Conservation (phyloP, 768 basidiomycete genomes). For the Kwoniella europaea region DNA sequence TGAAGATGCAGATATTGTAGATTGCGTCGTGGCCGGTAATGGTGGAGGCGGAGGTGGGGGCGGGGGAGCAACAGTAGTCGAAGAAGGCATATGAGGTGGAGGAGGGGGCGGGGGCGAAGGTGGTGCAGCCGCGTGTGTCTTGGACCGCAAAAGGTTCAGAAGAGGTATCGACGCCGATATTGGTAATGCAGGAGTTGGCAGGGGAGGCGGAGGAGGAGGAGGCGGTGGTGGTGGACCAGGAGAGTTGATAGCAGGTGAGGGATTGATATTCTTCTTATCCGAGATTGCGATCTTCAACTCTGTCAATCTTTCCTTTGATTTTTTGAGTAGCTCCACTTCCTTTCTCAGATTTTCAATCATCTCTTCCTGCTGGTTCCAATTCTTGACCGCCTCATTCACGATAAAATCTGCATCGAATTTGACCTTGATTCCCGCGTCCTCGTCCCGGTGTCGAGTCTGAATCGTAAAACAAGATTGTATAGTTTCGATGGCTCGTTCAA, state of each 20-base stretch:
- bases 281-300: neutral
- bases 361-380: conserved; percentile 70
- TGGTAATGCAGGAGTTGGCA: conserved; percentile 42
- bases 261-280: neutral
- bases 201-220: conserved; percentile 27
- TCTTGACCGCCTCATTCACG: conserved; percentile 73
- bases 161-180: conserved; percentile 34
- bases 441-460: conserved; percentile 49
- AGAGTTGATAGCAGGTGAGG: neutral
- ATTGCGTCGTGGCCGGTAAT: conserved; percentile 10
- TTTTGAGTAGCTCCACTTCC: conserved; percentile 46
- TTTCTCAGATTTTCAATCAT: conserved; percentile 64
- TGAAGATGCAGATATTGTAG: neutral
- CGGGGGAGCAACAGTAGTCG: conserved; percentile 28
- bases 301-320: conserved; percentile 60
- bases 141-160: neutral
- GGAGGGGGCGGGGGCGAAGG: conserved; percentile 12
- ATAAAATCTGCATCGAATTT: conserved; percentile 58
- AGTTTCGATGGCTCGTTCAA: conserved; percentile 85
- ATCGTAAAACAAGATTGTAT: conserved; percentile 78
- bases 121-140: conserved; percentile 5
- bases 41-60: conserved; percentile 36
- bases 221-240: conserved; percentile 4
- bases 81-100: conserved; percentile 17
- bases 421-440: neutral